phyloP scores from a whole-genome alignment of 2,329 filamentous ascomycete species.

The Tolypocladium inflatum region DNA sequence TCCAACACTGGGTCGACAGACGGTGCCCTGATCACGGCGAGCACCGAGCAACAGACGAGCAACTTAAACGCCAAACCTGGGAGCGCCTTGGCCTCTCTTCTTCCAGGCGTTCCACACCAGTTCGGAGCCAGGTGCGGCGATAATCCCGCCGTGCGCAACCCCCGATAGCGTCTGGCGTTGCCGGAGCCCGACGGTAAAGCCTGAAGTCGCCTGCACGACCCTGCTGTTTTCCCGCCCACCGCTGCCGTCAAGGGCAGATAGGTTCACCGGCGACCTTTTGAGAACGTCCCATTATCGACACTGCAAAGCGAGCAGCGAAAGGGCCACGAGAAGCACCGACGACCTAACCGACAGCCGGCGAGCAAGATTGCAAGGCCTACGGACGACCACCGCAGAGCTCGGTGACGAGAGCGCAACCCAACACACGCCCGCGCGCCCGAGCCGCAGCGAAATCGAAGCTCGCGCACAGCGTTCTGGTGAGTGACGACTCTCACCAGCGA shows the following conservation, averaged over 20 bases:
- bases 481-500: not conserved
- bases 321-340: not conserved
- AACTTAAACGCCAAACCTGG: not conserved
- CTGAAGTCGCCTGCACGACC: too few relatives aligned
- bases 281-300: not conserved
- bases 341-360: not conserved
- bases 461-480: not conserved
- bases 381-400: not conserved
- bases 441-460: not conserved
- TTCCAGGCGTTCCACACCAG: too few relatives aligned
- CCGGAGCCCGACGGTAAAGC: not conserved
- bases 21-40: not conserved
- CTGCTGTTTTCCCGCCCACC: too few relatives aligned
- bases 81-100: not conserved
- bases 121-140: not conserved
- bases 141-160: too few relatives aligned
- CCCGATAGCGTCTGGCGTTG: not conserved
- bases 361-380: not conserved
- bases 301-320: not conserved
- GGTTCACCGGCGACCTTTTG: not conserved
- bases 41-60: not conserved
- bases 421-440: too few relatives aligned
- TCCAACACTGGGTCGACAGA: too few relatives aligned
- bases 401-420: not conserved
- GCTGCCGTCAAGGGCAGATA: not conserved